Conservation (phyloP, 164 flowering plant species). For the Umbellularia californica region DNA sequence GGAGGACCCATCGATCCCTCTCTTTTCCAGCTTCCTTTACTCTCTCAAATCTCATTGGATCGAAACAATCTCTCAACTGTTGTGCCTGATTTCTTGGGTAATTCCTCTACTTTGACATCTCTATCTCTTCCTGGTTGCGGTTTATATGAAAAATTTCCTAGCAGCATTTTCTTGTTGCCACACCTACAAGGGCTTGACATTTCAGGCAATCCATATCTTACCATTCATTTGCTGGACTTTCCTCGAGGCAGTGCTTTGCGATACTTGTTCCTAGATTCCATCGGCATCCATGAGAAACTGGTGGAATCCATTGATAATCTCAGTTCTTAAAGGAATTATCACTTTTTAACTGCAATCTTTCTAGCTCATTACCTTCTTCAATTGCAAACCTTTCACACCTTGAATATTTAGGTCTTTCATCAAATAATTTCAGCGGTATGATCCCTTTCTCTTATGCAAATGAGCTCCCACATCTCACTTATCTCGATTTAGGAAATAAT, state of each 20-base stretch:
- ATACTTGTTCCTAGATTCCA: background rate
- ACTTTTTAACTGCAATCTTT: conserved; percentile 21
- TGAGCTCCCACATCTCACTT: background rate
- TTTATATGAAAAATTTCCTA: conserved; percentile 27
- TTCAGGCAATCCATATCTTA: conserved; percentile 14
- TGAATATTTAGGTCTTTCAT: background rate
- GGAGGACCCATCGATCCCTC: conserved; percentile 28
- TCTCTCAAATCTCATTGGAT: conserved; percentile 19
- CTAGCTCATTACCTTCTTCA: conserved; percentile 39
- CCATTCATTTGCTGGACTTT: conserved; percentile 23
- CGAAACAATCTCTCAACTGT: conserved; percentile 20
- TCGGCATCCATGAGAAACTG: background rate
- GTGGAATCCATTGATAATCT: conserved; percentile 17
- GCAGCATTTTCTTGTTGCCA: conserved; percentile 18
- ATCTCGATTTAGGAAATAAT: background rate
- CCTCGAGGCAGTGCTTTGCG: conserved; percentile 11
- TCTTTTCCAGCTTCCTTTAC: conserved; percentile 15
- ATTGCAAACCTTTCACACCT: conserved; percentile 4
- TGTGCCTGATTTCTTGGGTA: conserved; percentile 29
- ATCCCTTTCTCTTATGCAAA: background rate
- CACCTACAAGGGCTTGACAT: conserved; percentile 23
- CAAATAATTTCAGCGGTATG: background rate
- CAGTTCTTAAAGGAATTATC: conserved; percentile 21
- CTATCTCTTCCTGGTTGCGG: conserved; percentile 20
- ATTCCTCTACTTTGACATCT: conserved; percentile 24